Evolutionary conservation across 2,329 filamentous ascomycete genomes (phyloP), one percentile per base, ranked within the genome.

Genomic region (Penicillium occitanis): DNA sequence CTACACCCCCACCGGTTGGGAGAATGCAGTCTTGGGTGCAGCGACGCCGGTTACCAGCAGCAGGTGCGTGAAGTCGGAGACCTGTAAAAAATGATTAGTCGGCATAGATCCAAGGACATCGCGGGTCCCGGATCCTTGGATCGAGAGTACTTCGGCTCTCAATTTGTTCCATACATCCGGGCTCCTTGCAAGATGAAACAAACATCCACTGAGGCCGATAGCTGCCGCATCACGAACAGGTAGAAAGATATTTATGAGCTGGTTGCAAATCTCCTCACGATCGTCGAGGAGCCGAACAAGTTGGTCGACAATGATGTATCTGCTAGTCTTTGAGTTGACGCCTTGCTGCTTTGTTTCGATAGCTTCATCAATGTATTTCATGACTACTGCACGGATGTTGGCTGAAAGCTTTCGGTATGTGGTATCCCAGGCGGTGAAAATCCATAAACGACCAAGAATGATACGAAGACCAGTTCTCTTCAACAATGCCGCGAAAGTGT

Each of bases 161-260:
- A 64, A 50, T 35, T 35, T 63, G 8, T 46, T 51, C 61, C 55
- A 63, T 10, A 60, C 61, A 63, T 53, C 42, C 13, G 66, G 74
- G 40, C 76, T 70, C 63, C 71, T 73, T 68, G 76, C 80, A 5
- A 79, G 71, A 66, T 77, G 76, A 42, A 77, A 77, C 37, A 83
- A 77, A 3, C 78, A 73, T 6, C 74, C 78, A 5, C 78, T 69
- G 3, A 76, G 67, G 1, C 72, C 65, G 3, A 69, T 67, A 14
- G 74, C 80, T 1, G 84, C 86, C 0, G 84, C 86, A 70, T 86
- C 85, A 17, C 83, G 80, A 25, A 83, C 83, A 1, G 84, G 83
- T 7, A 85, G 76, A 10, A 86, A 77, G 65, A 85, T 81, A 68
- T 84, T 83, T 48, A 85, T 74, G 8, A 84, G 73, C 67, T 85